phyloP scores from a whole-genome alignment of 2,329 filamentous ascomycete species.

The Metarhizium album region DNA sequence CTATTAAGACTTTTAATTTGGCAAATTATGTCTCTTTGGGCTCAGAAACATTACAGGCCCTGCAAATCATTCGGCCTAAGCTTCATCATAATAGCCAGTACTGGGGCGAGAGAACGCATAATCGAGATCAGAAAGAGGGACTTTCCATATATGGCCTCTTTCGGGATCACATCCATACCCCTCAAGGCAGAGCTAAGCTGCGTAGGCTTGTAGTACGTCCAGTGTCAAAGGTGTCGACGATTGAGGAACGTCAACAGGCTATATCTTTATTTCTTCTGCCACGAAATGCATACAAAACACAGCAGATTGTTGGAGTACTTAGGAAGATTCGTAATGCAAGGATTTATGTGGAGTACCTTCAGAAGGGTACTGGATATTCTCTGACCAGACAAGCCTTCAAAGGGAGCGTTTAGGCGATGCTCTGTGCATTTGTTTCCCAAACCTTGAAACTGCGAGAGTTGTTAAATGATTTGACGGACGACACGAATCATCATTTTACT shows the following conservation, averaged over 20 bases:
- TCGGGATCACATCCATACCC: conserved; percentile 59
- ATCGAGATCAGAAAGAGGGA: conserved; percentile 62
- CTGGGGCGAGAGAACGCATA: conserved; percentile 37
- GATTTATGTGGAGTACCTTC: conserved; percentile 55
- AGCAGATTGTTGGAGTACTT: conserved; percentile 48
- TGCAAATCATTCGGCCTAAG: conserved; percentile 79
- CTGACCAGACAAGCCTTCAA: conserved; percentile 41
- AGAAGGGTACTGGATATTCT: conserved; percentile 60
- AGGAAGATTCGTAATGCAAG: conserved; percentile 68
- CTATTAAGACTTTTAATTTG: conserved; percentile 56
- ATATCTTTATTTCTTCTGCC: conserved; percentile 56
- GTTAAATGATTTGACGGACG: conserved; percentile 23
- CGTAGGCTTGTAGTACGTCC: conserved; percentile 78
- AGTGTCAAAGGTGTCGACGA: conserved; percentile 54
- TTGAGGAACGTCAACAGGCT: conserved; percentile 60
- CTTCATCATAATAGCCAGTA: conserved; percentile 73
- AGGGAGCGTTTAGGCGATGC: conserved; percentile 61
- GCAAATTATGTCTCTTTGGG: conserved; percentile 64
- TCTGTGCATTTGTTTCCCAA: conserved; percentile 61
- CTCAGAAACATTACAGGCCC: conserved; percentile 64
- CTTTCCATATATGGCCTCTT: conserved; percentile 81
- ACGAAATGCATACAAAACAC: conserved; percentile 50
- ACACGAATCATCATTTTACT: not conserved
- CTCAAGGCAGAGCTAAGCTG: conserved; percentile 64
- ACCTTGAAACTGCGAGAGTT: conserved; percentile 58